Evolutionary conservation across 352 stramenopile species (phyloP).

Genomic region (Peronospora tabacina): DNA sequence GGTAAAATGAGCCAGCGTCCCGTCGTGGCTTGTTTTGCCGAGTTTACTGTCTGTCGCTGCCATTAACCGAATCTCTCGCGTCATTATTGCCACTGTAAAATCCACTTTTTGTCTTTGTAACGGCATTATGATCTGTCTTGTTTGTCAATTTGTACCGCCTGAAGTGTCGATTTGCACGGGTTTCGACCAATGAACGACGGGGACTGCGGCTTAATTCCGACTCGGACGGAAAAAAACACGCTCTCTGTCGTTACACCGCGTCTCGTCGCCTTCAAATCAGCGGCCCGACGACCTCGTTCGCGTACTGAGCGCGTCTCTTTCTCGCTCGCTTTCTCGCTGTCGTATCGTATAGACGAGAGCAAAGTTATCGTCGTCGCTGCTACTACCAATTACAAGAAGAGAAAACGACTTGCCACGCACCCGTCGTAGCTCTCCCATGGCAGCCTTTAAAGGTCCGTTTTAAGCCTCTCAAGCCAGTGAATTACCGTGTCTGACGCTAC

Average conservation of each 20-base stretch:
- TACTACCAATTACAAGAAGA: slow-evolving; percentile 6
- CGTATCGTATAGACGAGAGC: slow-evolving; percentile 13
- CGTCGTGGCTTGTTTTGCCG: too few species aligned
- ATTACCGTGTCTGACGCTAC: not conserved
- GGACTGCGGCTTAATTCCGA: slow-evolving; percentile 9
- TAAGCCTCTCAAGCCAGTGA: not conserved
- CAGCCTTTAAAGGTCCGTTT: slow-evolving; percentile 61
- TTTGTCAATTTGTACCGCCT: not conserved
- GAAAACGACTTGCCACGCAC: not conserved
- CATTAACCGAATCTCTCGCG: too few species aligned
- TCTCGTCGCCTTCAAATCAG: slow-evolving; percentile 17
- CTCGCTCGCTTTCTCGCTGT: slow-evolving; percentile 13
- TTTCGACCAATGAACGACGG: slow-evolving; percentile 17
- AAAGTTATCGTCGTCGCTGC: too few species aligned
- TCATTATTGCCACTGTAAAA: too few species aligned
- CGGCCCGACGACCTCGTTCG: slow-evolving; percentile 11
- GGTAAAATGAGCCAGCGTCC: too few species aligned
- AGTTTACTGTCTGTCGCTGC: too few species aligned
- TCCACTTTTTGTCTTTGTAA: too few species aligned
- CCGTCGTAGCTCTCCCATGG: slow-evolving; percentile 30
- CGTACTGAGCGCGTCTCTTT: slow-evolving; percentile 8
- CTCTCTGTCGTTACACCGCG: slow-evolving; percentile 1
- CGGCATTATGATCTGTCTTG: not conserved
- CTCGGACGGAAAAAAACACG: slow-evolving; percentile 10
- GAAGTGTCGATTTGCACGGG: slow-evolving; percentile 1